Conservation (phyloP, 345 rosid species). For the Sisymbrium altissimum region DNA sequence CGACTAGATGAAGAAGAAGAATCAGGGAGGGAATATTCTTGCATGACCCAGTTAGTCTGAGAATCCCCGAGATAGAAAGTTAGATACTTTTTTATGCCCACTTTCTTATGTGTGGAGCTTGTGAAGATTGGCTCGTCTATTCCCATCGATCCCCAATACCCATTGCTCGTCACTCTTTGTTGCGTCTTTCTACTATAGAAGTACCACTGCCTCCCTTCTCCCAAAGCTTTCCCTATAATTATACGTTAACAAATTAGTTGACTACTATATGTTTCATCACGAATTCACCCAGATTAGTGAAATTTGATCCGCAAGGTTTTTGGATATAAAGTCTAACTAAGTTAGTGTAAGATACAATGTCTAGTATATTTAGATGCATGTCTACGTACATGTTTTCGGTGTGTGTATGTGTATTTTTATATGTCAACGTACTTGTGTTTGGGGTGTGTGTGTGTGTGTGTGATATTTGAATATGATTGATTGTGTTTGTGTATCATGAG, state of each 20-base stretch:
- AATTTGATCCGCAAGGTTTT: too few species aligned
- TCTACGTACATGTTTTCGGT: not conserved
- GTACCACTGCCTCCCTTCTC: slow-evolving; percentile 85
- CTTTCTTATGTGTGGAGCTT: slow-evolving; percentile 39
- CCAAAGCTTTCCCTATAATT: slow-evolving; percentile 71
- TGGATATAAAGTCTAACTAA: not conserved
- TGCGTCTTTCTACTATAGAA: slow-evolving; percentile 73
- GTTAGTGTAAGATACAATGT: not conserved
- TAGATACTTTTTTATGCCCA: slow-evolving; percentile 64
- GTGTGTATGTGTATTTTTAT: not conserved
- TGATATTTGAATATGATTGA: slow-evolving; percentile 22
- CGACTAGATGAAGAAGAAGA: slow-evolving; percentile 34
- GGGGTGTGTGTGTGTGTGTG: not conserved
- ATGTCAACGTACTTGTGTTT: slow-evolving; percentile 6
- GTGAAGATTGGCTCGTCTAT: slow-evolving; percentile 59
- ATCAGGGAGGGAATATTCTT: slow-evolving; percentile 66
- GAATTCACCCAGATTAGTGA: not conserved
- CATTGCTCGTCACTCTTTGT: slow-evolving; percentile 58
- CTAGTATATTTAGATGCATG: slow-evolving; percentile 3
- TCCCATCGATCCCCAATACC: slow-evolving; percentile 75
- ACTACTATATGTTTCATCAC: not conserved
- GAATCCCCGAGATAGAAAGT: slow-evolving; percentile 60
- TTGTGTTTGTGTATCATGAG: slow-evolving; percentile 23
- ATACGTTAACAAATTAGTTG: not conserved
- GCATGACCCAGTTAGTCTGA: slow-evolving; percentile 80